Conservation (phyloP, 2,329 filamentous ascomycete species). For the Metarhizium album region DNA sequence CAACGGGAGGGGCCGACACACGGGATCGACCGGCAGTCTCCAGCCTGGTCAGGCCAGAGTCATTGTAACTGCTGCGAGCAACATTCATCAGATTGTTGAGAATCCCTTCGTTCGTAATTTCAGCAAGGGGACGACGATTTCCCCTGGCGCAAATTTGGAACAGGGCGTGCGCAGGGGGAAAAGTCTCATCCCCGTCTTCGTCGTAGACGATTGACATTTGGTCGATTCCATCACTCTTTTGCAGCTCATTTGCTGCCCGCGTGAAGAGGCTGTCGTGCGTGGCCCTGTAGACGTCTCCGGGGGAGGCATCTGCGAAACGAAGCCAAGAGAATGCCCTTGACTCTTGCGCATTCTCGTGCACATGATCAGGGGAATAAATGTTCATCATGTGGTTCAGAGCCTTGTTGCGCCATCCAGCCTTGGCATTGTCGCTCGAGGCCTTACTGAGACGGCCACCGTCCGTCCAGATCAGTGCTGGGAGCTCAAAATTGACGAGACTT, state of each 20-base stretch:
- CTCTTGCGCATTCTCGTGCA: conserved; percentile 50
- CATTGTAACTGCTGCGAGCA: conserved; percentile 50
- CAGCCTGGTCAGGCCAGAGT: conserved; percentile 63
- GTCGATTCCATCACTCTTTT: conserved; percentile 48
- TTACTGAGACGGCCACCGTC: conserved; percentile 67
- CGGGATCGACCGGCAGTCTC: conserved; percentile 73
- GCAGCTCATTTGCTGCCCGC: conserved; percentile 53
- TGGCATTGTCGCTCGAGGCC: conserved; percentile 59
- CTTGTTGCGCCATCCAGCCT: conserved; percentile 69
- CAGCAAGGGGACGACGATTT: conserved; percentile 54
- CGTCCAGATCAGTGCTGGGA: conserved; percentile 76
- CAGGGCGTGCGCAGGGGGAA: conserved; percentile 63
- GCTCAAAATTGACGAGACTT: conserved; percentile 71
- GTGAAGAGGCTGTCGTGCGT: conserved; percentile 63
- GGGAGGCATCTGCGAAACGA: conserved; percentile 70
- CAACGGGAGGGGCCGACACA: conserved; percentile 76
- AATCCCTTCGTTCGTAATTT: conserved; percentile 61
- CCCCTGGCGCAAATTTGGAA: conserved; percentile 68
- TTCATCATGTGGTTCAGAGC: conserved; percentile 78
- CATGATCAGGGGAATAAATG: conserved; percentile 74
- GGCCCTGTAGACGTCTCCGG: conserved; percentile 58
- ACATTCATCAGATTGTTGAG: conserved; percentile 73
- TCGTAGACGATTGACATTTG: conserved; percentile 61
- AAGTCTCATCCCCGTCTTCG: conserved; percentile 49
- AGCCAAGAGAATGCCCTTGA: conserved; percentile 77